Percentiles rank a stretch among this genome's conserved stretches.
These are phyloP conservation scores for Candida arabinofermentans DNA, from an alignment of 805 yeast genomes.

Conservation along the genomic window DNA sequence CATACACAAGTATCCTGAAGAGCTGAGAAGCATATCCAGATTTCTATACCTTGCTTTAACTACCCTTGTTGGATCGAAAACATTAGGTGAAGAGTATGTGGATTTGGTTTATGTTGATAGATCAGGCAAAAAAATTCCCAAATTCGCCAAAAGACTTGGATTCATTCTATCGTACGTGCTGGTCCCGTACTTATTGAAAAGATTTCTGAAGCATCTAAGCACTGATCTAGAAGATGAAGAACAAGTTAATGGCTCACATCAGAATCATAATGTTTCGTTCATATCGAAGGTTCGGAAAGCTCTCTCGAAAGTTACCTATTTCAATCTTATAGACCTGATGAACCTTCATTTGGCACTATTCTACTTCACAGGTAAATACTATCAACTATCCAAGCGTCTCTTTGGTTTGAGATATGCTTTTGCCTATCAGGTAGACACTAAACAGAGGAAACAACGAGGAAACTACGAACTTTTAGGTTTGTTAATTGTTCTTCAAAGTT, in stretches of 20 bases:
- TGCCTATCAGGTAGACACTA: slow-evolving; percentile 54
- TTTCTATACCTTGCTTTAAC: slow-evolving; percentile 68
- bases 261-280: background rate
- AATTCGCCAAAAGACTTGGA: slow-evolving; percentile 41
- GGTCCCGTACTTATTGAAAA: slow-evolving; percentile 52
- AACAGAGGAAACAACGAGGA: slow-evolving; percentile 39
- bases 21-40: slow-evolving; percentile 54
- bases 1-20: slow-evolving; percentile 58
- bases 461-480: slow-evolving; percentile 77
- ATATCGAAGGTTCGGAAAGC: slow-evolving; percentile 6
- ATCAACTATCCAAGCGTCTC: slow-evolving; percentile 69
- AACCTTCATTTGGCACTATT: slow-evolving; percentile 77
- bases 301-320: slow-evolving; percentile 34
- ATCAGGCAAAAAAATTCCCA: slow-evolving; percentile 48
- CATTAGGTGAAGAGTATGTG: slow-evolving; percentile 93
- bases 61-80: slow-evolving; percentile 69
- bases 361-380: slow-evolving; percentile 79
- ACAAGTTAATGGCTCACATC: slow-evolving; percentile 4
- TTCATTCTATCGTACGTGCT: slow-evolving; percentile 59
- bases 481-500: slow-evolving; percentile 49
- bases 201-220: slow-evolving; percentile 11
- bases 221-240: slow-evolving; percentile 18
- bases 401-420: slow-evolving; percentile 78
- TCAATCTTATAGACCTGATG: slow-evolving; percentile 47
- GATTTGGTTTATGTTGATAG: slow-evolving; percentile 65